Evolutionary conservation across 1,284 basidiomycete species (phyloP).

Genomic region (Pterulicium gracile): DNA sequence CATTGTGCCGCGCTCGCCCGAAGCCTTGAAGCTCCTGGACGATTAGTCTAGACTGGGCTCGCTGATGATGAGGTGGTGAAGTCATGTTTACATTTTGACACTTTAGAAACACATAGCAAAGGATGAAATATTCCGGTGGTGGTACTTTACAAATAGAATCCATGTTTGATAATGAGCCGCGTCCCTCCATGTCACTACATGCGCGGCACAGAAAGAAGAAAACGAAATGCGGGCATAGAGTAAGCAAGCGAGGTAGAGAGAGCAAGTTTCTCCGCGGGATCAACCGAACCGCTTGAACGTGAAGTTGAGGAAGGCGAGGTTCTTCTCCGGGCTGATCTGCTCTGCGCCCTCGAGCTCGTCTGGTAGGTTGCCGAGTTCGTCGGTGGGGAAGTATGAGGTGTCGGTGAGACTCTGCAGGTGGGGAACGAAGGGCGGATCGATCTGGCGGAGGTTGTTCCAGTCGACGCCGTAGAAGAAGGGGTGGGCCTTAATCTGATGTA

Average conservation of each 20-base stretch:
- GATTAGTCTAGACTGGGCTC: too few species aligned
- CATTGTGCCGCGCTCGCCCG: slow-evolving; percentile 1
- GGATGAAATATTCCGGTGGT: too few species aligned
- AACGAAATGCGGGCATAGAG: too few species aligned
- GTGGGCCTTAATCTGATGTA: slow-evolving; percentile 88
- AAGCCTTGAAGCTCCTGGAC: background rate
- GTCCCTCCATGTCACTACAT: too few species aligned
- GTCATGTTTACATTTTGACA: too few species aligned
- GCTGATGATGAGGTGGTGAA: too few species aligned
- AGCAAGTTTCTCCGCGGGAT: too few species aligned
- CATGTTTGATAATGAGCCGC: too few species aligned
- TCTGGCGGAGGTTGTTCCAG: slow-evolving; percentile 84
- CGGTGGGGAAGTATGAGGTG: slow-evolving; percentile 95
- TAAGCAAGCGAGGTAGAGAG: too few species aligned
- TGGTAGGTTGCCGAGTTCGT: slow-evolving; percentile 82
- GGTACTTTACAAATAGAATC: too few species aligned
- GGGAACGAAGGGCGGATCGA: slow-evolving; percentile 94
- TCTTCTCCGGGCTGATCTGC: slow-evolving; percentile 70
- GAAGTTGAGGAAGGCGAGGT: slow-evolving; percentile 74
- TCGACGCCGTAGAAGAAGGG: slow-evolving; percentile 97
- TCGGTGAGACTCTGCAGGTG: slow-evolving; percentile 88
- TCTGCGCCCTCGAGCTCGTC: slow-evolving; percentile 66
- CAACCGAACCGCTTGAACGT: background rate
- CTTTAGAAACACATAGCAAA: too few species aligned
- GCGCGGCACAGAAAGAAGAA: too few species aligned